Evolutionary conservation across 2,329 filamentous ascomycete genomes (phyloP), one percentile per base, ranked within the genome.

Genomic region (Blastomyces gilchristii): DNA sequence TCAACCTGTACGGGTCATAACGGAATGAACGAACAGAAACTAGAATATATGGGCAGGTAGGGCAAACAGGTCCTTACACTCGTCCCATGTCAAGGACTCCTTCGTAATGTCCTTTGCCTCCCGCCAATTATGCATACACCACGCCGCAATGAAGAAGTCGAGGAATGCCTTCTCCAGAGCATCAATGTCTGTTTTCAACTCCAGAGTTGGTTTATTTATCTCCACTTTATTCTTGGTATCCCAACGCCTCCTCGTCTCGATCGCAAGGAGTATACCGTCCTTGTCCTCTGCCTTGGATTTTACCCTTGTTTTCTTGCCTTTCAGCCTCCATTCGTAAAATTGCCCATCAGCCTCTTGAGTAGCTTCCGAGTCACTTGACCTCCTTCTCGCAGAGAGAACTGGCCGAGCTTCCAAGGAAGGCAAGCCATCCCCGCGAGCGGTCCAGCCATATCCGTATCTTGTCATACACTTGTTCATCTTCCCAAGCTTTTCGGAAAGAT

Each of bases 41-140:
- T 14, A 9, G 14, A 58, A 39, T 12, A 5, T 31, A 57, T 43
- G 22, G 12, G 22, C 5, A 22, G n/a, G 22, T 22, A 9, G 16
- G 45, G 22, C 4, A 58, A 58, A 5, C 2, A 5, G 53, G 39
- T 37, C 53, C 65, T 65, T 58, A 67, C 65, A 62, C 50, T 67
- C 65, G 58, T 64, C 61, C 66, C 66, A 67, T 1, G 62, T 64
- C 25, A 67, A 58, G 16, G 66, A 61, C 43, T 67, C 63, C 37
- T 65, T 67, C 3, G 63, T 66, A 58, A 67, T 37, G 11, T 66
- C 66, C 37, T 66, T 67, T 11, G 66, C 65, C 43, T 67, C 66
- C 56, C 63, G 60, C 66, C 66, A 67, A 52, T 67, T 67, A 31
- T 66, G 64, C 63, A 67, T 65, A 58, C 65, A 66, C 66, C 66